phyloP scores from a whole-genome alignment of 2,329 filamentous ascomycete genomes.

The Paradendryphiella salina region DNA sequence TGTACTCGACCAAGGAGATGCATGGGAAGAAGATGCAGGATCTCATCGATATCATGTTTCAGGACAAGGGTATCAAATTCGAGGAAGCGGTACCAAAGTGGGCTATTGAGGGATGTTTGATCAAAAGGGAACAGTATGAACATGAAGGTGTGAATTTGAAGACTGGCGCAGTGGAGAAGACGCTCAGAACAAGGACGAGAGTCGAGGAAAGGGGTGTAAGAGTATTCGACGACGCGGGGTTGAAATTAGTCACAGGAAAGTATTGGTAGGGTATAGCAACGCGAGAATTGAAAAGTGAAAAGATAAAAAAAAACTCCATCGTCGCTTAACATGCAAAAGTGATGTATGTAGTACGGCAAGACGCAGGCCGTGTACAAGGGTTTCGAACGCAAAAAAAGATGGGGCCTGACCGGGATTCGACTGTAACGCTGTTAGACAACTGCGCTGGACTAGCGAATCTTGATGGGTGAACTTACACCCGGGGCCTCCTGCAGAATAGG shows the following conservation, averaged over 20 bases:
- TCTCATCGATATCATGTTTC: slow-evolving; percentile 30
- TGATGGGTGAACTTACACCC: slow-evolving; percentile 30
- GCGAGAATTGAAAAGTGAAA: not conserved
- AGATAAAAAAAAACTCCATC: too few species aligned
- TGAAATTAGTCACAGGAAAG: slow-evolving; percentile 31
- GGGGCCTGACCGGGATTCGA: slow-evolving; percentile 39
- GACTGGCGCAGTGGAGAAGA: slow-evolving; percentile 29
- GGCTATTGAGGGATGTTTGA: slow-evolving; percentile 38
- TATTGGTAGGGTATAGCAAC: slow-evolving; percentile 26
- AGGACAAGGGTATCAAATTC: slow-evolving; percentile 28
- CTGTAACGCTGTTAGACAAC: slow-evolving; percentile 19
- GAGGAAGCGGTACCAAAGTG: slow-evolving; percentile 37
- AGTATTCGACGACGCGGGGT: slow-evolving; percentile 27
- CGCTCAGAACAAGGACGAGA: slow-evolving; percentile 28
- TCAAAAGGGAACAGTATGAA: slow-evolving; percentile 38
- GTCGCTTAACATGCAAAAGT: too few species aligned
- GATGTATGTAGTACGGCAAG: too few species aligned
- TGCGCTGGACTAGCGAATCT: slow-evolving; percentile 10
- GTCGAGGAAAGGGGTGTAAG: slow-evolving; percentile 34
- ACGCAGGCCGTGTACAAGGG: not conserved
- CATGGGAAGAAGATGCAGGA: slow-evolving; percentile 31
- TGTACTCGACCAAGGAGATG: slow-evolving; percentile 32
- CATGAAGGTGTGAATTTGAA: slow-evolving; percentile 37
- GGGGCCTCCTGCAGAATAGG: slow-evolving; percentile 36
- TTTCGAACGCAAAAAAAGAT: slow-evolving; percentile 15